Evolutionary conservation across 2,329 filamentous ascomycete genomes (phyloP), one percentile per base, ranked within the genome.

Genomic region (Tympanopsis confertula): DNA sequence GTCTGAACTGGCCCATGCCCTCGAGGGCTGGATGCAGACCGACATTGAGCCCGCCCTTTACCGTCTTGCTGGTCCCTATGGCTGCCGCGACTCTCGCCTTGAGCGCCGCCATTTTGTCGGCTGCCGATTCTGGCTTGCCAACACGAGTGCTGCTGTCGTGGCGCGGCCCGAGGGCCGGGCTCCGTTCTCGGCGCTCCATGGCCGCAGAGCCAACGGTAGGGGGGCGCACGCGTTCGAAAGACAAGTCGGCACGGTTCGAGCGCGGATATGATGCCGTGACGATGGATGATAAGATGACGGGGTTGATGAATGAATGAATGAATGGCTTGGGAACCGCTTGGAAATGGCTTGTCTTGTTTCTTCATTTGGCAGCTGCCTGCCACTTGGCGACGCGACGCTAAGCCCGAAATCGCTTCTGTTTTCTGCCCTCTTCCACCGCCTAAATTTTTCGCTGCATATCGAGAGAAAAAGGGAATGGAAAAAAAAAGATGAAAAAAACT

Each of bases 41-140:
- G 19, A 86, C 78, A 46, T 83, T 82, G 35, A 88, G 59, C 15
- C 83, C 83, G 41, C 83, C 82, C 47, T 70, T 63, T 33, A 67
- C 81, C 43, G 62, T 48, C 19, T 58, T 63, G 56, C 47, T 62
- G 52, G 62, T 65, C 20, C 63, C 65, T 35, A 85, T 82, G 38
- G 84, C 83, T 36, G 83, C 83, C 35, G 82, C 82, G 12, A 91
- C 82, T 47, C 85, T 74, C 18, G 84, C 84, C 57, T 82, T 88
- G 53, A 93, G 71, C 32, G 82, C 80, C 35, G 85, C 86, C 45
- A 89, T 66, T 45, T 74, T 68, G 58, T 86, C 69, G 52, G 79
- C 68, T 44, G 73, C 65, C 14, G 71, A 68, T 45, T 75, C 64
- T 35, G 68, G 49, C 49, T 77, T 69, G 51, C 73, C 66, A 20